Conservation (phyloP, 2,329 filamentous ascomycete genomes). For the Rutstroemia sp. region DNA sequence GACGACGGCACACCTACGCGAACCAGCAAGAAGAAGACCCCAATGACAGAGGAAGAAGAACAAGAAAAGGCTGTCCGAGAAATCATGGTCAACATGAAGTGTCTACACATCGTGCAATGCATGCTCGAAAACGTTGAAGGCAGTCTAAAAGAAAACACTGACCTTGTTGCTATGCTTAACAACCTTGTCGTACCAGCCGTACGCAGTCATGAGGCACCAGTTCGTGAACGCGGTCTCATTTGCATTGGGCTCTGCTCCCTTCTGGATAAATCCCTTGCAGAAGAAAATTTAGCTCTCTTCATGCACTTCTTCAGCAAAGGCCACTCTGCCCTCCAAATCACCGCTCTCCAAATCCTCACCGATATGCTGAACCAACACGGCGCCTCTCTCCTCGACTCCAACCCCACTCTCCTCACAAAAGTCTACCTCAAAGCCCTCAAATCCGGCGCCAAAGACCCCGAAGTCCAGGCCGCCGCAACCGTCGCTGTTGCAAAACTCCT, state of each 20-base stretch:
- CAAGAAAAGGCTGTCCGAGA: slow-evolving; percentile 74
- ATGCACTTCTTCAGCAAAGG: slow-evolving; percentile 95
- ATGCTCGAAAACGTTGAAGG: slow-evolving; percentile 92
- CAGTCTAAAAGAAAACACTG: slow-evolving; percentile 79
- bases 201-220: slow-evolving; percentile 83
- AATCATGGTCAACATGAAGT: slow-evolving; percentile 97
- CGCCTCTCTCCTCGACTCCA: slow-evolving; percentile 61
- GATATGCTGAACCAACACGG: slow-evolving; percentile 90
- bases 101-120: slow-evolving; percentile 92
- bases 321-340: slow-evolving; percentile 81
- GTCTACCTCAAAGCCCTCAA: slow-evolving; percentile 80
- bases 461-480: slow-evolving; percentile 75
- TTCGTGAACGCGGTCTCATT: slow-evolving; percentile 81
- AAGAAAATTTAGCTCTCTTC: slow-evolving; percentile 87
- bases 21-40: slow-evolving; percentile 35
- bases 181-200: slow-evolving; percentile 94
- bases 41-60: slow-evolving; percentile 56
- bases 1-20: slow-evolving; percentile 49
- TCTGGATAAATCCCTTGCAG: slow-evolving; percentile 82
- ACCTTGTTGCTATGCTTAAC: slow-evolving; percentile 96
- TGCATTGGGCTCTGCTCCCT: slow-evolving; percentile 88
- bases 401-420: slow-evolving; percentile 63
- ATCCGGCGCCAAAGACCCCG: slow-evolving; percentile 57
- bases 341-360: slow-evolving; percentile 82
- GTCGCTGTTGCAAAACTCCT: slow-evolving; percentile 80